These are phyloP conservation scores for Termitomyces sp. DNA, from an alignment of 768 basidiomycete genomes.

Conservation along the genomic window DNA sequence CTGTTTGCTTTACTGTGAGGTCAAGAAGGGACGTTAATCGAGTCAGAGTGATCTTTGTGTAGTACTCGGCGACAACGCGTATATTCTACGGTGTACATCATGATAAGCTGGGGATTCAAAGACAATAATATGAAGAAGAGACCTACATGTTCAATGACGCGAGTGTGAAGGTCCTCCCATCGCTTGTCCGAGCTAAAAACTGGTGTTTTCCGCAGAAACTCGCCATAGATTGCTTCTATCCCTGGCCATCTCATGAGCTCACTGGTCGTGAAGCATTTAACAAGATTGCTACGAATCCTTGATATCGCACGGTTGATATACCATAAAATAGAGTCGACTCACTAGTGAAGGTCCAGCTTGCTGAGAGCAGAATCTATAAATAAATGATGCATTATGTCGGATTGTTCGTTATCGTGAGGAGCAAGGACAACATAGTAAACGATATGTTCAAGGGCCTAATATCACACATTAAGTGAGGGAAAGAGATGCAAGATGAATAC, in stretches of 20 bases:
- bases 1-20: constrained; percentile 74
- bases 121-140: not conserved
- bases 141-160: constrained; percentile 94
- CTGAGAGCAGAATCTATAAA: constrained; percentile 71
- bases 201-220: constrained; percentile 69
- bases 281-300: constrained; percentile 62
- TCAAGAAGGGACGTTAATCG: constrained; percentile 87
- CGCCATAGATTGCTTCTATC: constrained; percentile 83
- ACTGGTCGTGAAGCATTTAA: constrained; percentile 89
- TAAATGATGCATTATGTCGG: constrained; percentile 90
- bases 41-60: constrained; percentile 83
- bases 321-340: constrained; percentile 17
- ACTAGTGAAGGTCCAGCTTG: constrained; percentile 86
- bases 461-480: constrained; percentile 7
- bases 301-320: constrained; percentile 7
- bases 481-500: constrained; percentile 17
- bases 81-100: constrained; percentile 61
- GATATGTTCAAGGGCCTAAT: constrained; percentile 87
- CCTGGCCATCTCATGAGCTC: constrained; percentile 98
- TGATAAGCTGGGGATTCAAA: constrained; percentile 1
- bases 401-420: constrained; percentile 94
- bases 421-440: constrained; percentile 93
- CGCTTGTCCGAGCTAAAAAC: constrained; percentile 76
- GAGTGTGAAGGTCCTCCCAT: constrained; percentile 93
- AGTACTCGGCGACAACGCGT: constrained; percentile 91